Conservation (phyloP, 1,284 basidiomycete genomes). For the Fomitopsis betulina region DNA sequence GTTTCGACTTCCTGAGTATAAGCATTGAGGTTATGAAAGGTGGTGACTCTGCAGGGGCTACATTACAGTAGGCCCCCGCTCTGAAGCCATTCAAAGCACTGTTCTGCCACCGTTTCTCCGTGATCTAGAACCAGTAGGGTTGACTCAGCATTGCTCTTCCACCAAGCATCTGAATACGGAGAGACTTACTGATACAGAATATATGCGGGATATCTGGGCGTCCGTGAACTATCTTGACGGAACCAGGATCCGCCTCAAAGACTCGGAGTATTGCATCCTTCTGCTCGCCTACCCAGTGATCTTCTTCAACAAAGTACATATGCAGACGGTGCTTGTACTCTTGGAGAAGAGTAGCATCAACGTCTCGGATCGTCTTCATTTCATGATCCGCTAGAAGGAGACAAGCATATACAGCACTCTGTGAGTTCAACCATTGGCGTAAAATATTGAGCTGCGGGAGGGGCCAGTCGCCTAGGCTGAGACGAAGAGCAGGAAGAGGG, state of each 20-base stretch:
- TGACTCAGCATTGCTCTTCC: neutral
- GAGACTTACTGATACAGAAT: slow-evolving; percentile 56
- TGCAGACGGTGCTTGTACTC: slow-evolving; percentile 36
- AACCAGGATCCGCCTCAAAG: slow-evolving; percentile 30
- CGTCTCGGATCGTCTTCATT: slow-evolving; percentile 48
- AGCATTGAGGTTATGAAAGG: too few species aligned
- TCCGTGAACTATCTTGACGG: slow-evolving; percentile 38
- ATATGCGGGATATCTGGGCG: slow-evolving; percentile 49
- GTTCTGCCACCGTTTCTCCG: slow-evolving; percentile 40
- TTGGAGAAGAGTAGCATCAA: slow-evolving; percentile 40
- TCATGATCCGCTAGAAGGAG: slow-evolving; percentile 59
- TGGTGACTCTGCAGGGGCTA: too few species aligned
- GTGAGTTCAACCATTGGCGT: slow-evolving; percentile 41
- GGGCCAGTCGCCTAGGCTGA: slow-evolving; percentile 40
- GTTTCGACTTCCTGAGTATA: too few species aligned
- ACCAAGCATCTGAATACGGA: neutral
- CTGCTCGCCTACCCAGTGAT: slow-evolving; percentile 57
- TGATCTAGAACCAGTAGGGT: slow-evolving; percentile 36
- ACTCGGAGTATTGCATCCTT: slow-evolving; percentile 35
- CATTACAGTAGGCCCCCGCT: neutral
- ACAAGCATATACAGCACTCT: slow-evolving; percentile 39
- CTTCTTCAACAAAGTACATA: slow-evolving; percentile 50
- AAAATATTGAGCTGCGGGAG: slow-evolving; percentile 41
- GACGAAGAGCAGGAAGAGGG: slow-evolving; percentile 25
- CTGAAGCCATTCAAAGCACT: slow-evolving; percentile 46